Conservation (phyloP, 2,329 filamentous ascomycete species). For the Colletotrichum liriopes region DNA sequence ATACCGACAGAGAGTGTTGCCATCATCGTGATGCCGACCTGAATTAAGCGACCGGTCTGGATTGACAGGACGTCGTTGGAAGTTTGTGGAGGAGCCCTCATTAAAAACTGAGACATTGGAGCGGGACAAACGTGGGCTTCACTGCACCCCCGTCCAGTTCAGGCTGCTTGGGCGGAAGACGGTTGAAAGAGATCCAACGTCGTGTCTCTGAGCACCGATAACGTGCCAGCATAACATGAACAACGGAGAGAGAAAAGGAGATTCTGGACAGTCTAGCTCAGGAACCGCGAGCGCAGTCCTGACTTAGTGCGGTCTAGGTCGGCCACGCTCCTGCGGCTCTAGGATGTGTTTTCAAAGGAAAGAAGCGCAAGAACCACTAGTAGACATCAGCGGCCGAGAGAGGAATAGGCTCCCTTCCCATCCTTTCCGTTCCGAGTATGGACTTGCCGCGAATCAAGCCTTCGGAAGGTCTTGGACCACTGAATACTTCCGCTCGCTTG, state of each 20-base stretch:
- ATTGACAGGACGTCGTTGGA: background rate
- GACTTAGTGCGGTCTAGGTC: conserved; percentile 24
- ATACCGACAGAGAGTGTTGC: background rate
- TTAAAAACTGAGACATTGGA: background rate
- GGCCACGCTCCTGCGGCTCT: conserved; percentile 2
- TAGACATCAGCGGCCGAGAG: conserved; percentile 8
- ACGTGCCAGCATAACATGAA: background rate
- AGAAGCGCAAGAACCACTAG: background rate
- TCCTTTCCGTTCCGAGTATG: conserved; percentile 22
- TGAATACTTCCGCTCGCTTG: conserved; percentile 15
- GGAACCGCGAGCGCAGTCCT: conserved; percentile 28
- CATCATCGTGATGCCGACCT: conserved; percentile 14
- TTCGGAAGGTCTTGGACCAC: conserved; percentile 25
- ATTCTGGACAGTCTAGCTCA: conserved; percentile 24
- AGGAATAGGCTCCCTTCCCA: background rate
- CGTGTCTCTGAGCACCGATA: conserved; percentile 5
- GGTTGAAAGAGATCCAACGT: background rate
- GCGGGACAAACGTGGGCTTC: background rate
- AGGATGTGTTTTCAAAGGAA: conserved; percentile 15
- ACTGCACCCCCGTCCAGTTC: background rate
- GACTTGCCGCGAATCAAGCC: conserved; percentile 35
- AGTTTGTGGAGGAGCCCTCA: background rate
- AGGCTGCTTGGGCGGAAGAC: background rate
- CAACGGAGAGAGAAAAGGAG: background rate
- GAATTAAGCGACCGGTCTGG: background rate